Evolutionary conservation across 768 basidiomycete genomes (phyloP), one percentile per base, ranked within the genome.

Genomic region (Punctularia strigosozonata): DNA sequence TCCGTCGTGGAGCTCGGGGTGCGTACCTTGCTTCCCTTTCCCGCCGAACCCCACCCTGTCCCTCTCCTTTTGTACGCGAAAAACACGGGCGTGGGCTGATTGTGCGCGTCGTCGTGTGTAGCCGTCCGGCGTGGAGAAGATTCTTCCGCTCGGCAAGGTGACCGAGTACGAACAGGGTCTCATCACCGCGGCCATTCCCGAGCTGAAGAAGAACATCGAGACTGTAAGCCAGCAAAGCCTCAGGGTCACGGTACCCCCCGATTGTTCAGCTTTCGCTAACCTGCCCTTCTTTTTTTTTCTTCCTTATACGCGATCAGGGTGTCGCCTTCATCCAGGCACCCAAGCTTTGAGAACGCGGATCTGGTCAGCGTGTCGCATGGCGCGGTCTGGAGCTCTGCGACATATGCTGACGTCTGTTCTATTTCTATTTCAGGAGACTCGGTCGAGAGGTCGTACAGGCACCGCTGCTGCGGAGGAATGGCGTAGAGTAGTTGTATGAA

Each of bases 1-100:
- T 75, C 80, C 25, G 80, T 73, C 36, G 74, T 99, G 42, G 80
- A 89, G 62, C 80, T 99, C 41, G 90, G 92, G 43, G 88, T 90
- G 58, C 33, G 63, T 54, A 22, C 49, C 25, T 7, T 37, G 32
- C 28, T 28, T 23, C 19, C n/a, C n/a, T n/a, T n/a, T n/a, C n/a
- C n/a, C n/a, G n/a, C n/a, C n/a, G n/a, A n/a, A n/a, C n/a, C 39
- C 6, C 7, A 31, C 28, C n/a, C n/a, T 23, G 2, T 4, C 22
- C 23, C 22, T 25, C 26, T 26, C 13, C 37, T 37, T 41, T 38
- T 19, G 38, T n/a, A n/a, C n/a, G n/a, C n/a, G n/a, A n/a, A n/a
- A n/a, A n/a, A n/a, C n/a, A n/a, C 35, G 8, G 21, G 28, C 25
- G 4, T 30, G 7, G 13, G 28, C 30, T n/a, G 32, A 18, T 38